Conservation (phyloP, 1,284 basidiomycete genomes). For the Trametes pubescens region DNA sequence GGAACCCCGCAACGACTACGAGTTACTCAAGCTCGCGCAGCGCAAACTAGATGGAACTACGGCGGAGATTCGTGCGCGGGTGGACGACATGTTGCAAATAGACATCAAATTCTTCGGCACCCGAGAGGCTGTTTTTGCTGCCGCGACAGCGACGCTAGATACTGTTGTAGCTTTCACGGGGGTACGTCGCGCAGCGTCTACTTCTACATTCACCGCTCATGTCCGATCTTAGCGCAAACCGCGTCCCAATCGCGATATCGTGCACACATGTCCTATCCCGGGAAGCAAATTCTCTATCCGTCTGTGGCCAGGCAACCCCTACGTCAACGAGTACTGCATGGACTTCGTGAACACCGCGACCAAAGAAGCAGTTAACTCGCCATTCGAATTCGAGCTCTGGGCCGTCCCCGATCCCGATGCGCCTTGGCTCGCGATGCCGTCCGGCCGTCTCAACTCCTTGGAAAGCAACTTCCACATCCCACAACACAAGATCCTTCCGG, state of each 20-base stretch:
- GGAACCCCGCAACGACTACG: constrained; percentile 10
- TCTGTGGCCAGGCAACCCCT: not conserved
- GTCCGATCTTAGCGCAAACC: not conserved
- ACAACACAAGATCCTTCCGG: constrained; percentile 13
- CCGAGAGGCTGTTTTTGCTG: not conserved
- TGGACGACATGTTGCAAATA: not conserved
- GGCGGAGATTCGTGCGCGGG: constrained; percentile 9
- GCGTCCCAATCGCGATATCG: constrained; percentile 5
- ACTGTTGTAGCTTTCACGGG: constrained; percentile 1
- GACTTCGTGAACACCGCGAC: constrained; percentile 11
- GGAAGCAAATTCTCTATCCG: constrained; percentile 11
- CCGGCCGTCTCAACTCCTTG: constrained; percentile 2
- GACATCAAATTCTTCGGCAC: not conserved
- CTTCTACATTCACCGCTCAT: not conserved
- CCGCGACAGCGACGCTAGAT: not conserved
- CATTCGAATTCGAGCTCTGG: constrained; percentile 20
- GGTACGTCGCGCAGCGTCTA: not conserved
- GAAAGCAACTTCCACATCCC: not conserved
- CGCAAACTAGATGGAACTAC: not conserved
- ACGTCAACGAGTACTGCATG: constrained; percentile 10
- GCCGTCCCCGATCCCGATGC: not conserved
- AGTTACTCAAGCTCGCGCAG: constrained; percentile 2
- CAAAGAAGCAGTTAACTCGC: constrained; percentile 7
- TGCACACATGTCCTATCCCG: constrained; percentile 9
- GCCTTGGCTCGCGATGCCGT: constrained; percentile 5